phyloP scores from a whole-genome alignment of 176 grass and related monocot genomes.

The Stipa capillata region DNA sequence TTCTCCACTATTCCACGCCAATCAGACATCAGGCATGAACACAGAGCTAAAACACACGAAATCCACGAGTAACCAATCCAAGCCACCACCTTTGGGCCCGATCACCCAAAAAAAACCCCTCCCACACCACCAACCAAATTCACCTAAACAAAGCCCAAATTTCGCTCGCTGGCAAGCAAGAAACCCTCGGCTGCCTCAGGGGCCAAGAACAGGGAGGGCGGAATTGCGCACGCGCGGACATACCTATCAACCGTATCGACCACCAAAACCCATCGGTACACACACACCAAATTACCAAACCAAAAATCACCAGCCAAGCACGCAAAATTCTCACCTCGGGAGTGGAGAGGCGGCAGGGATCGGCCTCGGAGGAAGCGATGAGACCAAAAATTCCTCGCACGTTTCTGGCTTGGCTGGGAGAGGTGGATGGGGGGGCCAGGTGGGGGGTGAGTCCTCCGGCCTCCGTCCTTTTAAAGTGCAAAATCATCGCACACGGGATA shows the following conservation, averaged over 20 bases:
- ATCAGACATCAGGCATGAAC: background rate
- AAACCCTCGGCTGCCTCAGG: background rate
- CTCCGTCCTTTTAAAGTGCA: slow-evolving; percentile 39
- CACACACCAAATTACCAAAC: background rate
- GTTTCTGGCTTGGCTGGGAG: background rate
- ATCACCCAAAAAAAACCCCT: background rate
- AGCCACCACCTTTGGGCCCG: slow-evolving; percentile 20
- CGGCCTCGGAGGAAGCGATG: background rate
- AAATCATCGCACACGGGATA: background rate
- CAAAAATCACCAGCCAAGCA: background rate
- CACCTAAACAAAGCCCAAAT: background rate
- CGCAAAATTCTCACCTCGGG: slow-evolving; percentile 24
- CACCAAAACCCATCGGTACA: background rate
- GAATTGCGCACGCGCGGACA: background rate
- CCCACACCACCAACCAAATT: background rate
- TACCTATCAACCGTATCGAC: background rate
- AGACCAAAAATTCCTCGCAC: background rate
- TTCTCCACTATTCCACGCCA: background rate
- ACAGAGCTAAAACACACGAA: background rate
- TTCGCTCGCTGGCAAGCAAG: background rate
- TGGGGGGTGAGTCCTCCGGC: background rate
- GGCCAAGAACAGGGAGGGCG: background rate
- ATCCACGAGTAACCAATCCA: background rate
- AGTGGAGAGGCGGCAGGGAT: background rate
- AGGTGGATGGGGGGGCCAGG: background rate